phyloP scores from a whole-genome alignment of 306 rosid genomes.

The Calophaca sinica region DNA sequence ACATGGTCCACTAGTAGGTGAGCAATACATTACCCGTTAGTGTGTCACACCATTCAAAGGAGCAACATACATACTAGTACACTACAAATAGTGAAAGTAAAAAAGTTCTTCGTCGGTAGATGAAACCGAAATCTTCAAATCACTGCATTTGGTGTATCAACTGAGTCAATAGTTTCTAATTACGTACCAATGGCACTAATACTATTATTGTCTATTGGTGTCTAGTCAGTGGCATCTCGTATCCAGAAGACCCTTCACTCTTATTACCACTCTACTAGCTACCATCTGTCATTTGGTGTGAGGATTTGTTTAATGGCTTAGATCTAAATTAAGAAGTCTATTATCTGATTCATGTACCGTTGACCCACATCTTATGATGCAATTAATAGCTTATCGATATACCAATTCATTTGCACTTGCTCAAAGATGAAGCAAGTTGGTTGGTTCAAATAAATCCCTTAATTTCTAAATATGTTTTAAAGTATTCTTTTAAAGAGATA shows the following conservation, averaged over 20 bases:
- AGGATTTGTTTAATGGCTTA: constrained; percentile 39
- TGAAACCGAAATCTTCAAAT: not conserved
- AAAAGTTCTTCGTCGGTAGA: not conserved
- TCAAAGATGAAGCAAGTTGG: constrained; percentile 42
- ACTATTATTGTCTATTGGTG: not conserved
- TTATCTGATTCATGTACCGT: constrained; percentile 47
- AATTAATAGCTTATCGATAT: not conserved
- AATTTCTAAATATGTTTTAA: not conserved
- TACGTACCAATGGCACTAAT: not conserved
- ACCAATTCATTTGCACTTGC: constrained; percentile 38
- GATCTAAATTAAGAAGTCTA: constrained; percentile 40
- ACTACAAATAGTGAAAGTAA: constrained; percentile 3
- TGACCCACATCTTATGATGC: constrained; percentile 51
- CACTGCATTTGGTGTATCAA: constrained; percentile 23
- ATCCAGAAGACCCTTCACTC: not conserved
- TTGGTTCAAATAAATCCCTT: constrained; percentile 34
- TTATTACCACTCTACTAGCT: constrained; percentile 9
- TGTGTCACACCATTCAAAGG: constrained; percentile 31
- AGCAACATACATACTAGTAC: not conserved
- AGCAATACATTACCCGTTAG: constrained; percentile 37
- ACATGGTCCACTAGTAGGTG: constrained; percentile 49
- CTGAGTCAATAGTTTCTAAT: constrained; percentile 9
- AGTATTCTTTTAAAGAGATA: too few species aligned
- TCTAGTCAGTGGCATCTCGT: too few species aligned
- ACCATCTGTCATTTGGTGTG: constrained; percentile 40